Evolutionary conservation across 805 yeast genomes (phyloP), one percentile per base, ranked within the genome.

Genomic region (Kazachstania kunashirensis): DNA sequence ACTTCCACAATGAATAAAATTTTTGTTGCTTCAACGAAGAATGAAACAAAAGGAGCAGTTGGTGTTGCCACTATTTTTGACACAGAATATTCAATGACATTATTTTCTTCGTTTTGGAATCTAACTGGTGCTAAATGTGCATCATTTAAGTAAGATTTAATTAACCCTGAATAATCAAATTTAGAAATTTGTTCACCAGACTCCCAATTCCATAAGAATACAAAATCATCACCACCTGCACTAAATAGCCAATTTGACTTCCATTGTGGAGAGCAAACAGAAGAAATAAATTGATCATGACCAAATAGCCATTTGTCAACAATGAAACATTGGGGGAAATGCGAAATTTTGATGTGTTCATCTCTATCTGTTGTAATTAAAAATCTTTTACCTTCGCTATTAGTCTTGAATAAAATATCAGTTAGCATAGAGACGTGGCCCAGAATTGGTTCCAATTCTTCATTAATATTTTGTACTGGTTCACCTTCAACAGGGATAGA

Each of bases 381-480:
- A 41, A 61, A 80, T 30, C 57, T 37, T 41, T 71, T 70, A 7
- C 67, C 71, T 0, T 44, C 31, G 1, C 48, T 20, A 34, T 48
- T 49, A 19, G 34, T 39, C 2, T 43, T 39, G 33, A 49, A 34
- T n/a, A 45, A 37, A 2, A 88, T 70, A 44, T 78, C 85, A n/a
- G 94, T 82, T 42, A 92, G 70, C 96, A 92, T 85, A 3, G 96
- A 88, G 5, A 92, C 97, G 60, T 92, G 99, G 6, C 99, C 99
- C 37, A 89, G 63, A 6, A 89, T 68, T 2, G 96, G 96, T 26
- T 65, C 70, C 30, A 74, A 56, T 31, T 70, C 73, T 4, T 68
- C 67, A 27, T 50, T 57, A 4, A 40, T 37, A 21, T 49, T 48
- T n/a, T 50, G 48, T 2, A 62, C 56, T 1, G 69, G 49, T 1